Base-by-base conservation (phyloP, 31 red algal species). In the Porphyra umbilicalis region DNA sequence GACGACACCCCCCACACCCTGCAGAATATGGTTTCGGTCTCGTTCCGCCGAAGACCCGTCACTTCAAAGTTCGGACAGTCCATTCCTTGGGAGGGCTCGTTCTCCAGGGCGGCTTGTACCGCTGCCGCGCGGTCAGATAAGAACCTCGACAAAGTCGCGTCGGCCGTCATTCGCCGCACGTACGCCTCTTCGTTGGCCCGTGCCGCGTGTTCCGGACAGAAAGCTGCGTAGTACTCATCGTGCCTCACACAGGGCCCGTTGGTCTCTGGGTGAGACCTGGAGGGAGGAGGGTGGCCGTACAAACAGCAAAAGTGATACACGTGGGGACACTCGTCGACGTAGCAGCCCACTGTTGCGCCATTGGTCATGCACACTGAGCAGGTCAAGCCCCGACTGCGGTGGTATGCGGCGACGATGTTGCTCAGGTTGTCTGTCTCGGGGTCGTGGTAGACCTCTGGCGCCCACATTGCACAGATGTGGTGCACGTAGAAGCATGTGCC, bases 261-360 rank as follows among this genome's bases (percentile, higher is more conserved):
- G 14, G 38, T 34, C n/a, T n/a, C n/a, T n/a, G n/a, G n/a, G n/a
- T n/a, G n/a, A n/a, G n/a, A n/a, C n/a, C n/a, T n/a, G n/a, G n/a
- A n/a, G n/a, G n/a, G n/a, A n/a, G n/a, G n/a, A n/a, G n/a, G n/a
- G n/a, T n/a, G n/a, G n/a, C n/a, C n/a, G n/a, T n/a, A n/a, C 5
- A 95, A 82, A 83, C 93, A 95, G 40, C 89, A 79, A 68, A 86
- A 91, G 83, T 95, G 93, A 87, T 85, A 95, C 33, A 89, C 86
- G 31, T 87, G 77, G 67, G 89, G 91, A 71, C 93, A 95, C 35
- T 79, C 76, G 39, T 91, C 85, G 6, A 95, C 84, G 75, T 95
- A 95, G 74, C 93, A 95, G 44, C 93, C 93, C 79, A 95, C 85
- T 11, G 93, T 95, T 16, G 93, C 93, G 31, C 93, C 93, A 33